Evolutionary conservation across 2,329 filamentous ascomycete genomes (phyloP).

Genomic region (Didymella segeticola): DNA sequence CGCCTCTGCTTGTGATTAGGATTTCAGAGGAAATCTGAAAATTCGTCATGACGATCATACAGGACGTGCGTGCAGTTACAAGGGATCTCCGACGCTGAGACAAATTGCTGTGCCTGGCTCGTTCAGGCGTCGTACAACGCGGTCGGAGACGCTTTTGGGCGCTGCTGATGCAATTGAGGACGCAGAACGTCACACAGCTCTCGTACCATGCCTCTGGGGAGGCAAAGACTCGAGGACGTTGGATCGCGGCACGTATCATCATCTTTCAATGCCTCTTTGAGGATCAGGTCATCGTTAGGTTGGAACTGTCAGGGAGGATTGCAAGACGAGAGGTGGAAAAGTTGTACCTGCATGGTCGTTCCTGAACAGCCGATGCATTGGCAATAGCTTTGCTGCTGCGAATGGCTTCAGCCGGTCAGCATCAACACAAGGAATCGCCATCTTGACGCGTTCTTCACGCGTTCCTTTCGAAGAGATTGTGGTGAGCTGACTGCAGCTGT

Average conservation of each 20-base stretch:
- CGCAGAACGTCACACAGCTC: slow-evolving; percentile 8
- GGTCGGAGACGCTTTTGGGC: slow-evolving; percentile 6
- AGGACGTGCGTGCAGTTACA: background rate
- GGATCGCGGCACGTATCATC: background rate
- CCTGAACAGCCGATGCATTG: slow-evolving; percentile 8
- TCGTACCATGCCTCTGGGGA: background rate
- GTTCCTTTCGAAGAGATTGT: background rate
- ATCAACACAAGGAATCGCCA: background rate
- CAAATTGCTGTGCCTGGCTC: background rate
- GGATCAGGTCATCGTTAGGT: background rate
- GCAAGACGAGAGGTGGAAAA: background rate
- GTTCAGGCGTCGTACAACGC: slow-evolving; percentile 12
- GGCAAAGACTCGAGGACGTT: background rate
- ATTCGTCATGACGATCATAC: background rate
- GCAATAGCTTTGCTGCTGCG: background rate
- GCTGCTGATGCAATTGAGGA: slow-evolving; percentile 11
- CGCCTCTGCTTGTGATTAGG: background rate
- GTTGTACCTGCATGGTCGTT: slow-evolving; percentile 11
- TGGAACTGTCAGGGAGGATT: background rate
- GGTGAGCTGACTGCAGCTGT: slow-evolving; percentile 3
- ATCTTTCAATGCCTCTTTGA: background rate
- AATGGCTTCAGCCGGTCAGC: slow-evolving; percentile 6
- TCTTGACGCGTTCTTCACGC: background rate
- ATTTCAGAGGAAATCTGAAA: background rate
- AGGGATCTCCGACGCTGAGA: background rate